Percentiles rank a stretch among this genome's conserved stretches.
phyloP scores from a whole-genome alignment of 208 protist species.

The Herpetomonas tarakana region DNA sequence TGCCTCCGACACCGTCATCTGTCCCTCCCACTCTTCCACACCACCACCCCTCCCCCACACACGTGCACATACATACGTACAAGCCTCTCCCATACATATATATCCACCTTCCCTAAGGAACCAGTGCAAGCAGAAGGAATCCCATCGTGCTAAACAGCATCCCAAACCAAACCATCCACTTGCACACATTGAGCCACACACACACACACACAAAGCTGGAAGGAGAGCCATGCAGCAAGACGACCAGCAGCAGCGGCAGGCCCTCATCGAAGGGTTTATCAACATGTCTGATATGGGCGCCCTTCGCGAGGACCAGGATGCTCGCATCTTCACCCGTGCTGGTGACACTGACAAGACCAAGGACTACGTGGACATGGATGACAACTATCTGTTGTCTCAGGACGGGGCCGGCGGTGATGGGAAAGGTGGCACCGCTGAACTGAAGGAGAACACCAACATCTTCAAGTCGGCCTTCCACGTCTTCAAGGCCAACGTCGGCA shows the following conservation, averaged over 20 bases:
- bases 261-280: conserved; percentile 35
- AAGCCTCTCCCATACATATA: too few species aligned
- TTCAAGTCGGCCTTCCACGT: conserved; percentile 77
- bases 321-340: background rate
- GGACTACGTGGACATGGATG: conserved; percentile 40
- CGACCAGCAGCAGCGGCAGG: conserved; percentile 22
- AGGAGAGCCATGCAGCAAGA: conserved; percentile 3
- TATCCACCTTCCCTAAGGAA: too few species aligned
- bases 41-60: too few species aligned
- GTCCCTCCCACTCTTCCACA: too few species aligned
- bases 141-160: too few species aligned
- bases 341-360: conserved; percentile 4
- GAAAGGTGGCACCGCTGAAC: conserved; percentile 15
- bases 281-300: conserved; percentile 30
- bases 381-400: conserved; percentile 8
- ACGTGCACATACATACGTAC: too few species aligned
- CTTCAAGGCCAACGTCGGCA: conserved; percentile 88
- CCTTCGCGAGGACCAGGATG: conserved; percentile 3
- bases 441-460: conserved; percentile 63
- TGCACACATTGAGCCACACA: background rate
- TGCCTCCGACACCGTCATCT: too few species aligned
- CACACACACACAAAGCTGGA: background rate
- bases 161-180: too few species aligned
- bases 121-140: background rate
- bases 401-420: background rate